Conservation (phyloP, 352 stramenopile genomes). For the Phytophthora crassamura region DNA sequence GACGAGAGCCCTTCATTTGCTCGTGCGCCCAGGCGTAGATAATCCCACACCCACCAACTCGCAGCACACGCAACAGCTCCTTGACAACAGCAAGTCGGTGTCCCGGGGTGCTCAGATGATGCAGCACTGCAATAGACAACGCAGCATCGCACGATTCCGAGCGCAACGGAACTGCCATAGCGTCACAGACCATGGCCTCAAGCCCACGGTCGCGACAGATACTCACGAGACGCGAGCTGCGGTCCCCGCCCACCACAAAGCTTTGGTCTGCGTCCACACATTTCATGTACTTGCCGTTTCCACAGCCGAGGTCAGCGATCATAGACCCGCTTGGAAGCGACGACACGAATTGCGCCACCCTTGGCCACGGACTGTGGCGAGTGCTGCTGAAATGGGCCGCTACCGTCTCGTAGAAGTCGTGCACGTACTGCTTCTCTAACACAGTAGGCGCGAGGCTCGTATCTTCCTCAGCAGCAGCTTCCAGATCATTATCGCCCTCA, state of each 20-base stretch:
- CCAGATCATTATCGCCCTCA: conserved; percentile 2
- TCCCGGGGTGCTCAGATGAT: conserved; percentile 79
- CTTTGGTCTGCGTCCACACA: conserved; percentile 62
- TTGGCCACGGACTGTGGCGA: conserved; percentile 86
- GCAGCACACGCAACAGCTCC: conserved; percentile 79
- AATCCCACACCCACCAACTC: conserved; percentile 68
- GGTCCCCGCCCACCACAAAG: conserved; percentile 67
- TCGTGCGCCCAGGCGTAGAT: conserved; percentile 91
- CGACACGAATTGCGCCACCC: conserved; percentile 72
- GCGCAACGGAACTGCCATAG: conserved; percentile 75
- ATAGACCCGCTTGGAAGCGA: conserved; percentile 62
- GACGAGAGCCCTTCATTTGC: conserved; percentile 77
- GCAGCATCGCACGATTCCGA: conserved; percentile 78
- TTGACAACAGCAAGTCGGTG: conserved; percentile 79
- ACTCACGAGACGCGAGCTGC: conserved; percentile 63
- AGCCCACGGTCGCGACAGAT: conserved; percentile 69
- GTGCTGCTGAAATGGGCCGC: conserved; percentile 87
- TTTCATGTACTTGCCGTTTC: conserved; percentile 92
- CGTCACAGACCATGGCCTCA: conserved; percentile 82
- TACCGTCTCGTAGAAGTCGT: conserved; percentile 89
- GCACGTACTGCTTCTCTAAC: conserved; percentile 84
- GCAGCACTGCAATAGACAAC: conserved; percentile 86
- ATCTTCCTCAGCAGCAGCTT: conserved; percentile 1
- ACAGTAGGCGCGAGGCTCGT: conserved; percentile 53
- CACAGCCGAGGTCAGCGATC: conserved; percentile 85